Conservation (phyloP, 805 yeast species). For the Wickerhamomyces canadensis region DNA sequence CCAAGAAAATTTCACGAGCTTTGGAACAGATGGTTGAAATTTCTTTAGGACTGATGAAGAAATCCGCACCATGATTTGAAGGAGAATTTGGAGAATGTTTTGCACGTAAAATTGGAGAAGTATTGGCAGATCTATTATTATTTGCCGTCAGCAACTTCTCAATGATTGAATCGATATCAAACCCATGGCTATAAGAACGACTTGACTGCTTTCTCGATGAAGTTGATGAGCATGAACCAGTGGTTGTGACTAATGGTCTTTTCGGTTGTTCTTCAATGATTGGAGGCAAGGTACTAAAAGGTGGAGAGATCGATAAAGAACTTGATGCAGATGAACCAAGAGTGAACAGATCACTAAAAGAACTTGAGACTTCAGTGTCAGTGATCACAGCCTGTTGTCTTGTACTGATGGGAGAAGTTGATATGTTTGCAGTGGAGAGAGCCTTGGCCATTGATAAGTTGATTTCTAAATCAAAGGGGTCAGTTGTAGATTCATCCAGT, state of each 20-base stretch:
- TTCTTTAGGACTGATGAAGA: conserved; percentile 37
- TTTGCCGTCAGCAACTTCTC: conserved; percentile 43
- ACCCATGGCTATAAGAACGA: conserved; percentile 7
- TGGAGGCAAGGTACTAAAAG: conserved; percentile 17
- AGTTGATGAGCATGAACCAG: background rate
- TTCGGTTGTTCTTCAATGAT: conserved; percentile 17
- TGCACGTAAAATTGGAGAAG: conserved; percentile 10
- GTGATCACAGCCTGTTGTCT: background rate
- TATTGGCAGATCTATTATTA: conserved; percentile 7
- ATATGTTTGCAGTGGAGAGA: conserved; percentile 11
- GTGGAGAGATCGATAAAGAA: conserved; percentile 22
- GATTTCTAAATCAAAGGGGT: conserved; percentile 27
- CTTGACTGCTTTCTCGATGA: background rate
- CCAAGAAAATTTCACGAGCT: conserved; percentile 82
- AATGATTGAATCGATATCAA: conserved; percentile 59
- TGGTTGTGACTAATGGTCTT: background rate
- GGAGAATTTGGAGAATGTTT: conserved; percentile 12
- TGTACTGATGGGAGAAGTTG: conserved; percentile 1
- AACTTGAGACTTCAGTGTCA: conserved; percentile 18
- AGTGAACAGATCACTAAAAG: conserved; percentile 25
- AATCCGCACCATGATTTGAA: conserved; percentile 13
- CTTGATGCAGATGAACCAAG: conserved; percentile 17
- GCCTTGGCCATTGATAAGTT: conserved; percentile 31
- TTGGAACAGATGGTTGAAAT: conserved; percentile 78
- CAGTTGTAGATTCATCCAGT: conserved; percentile 5